Evolutionary conservation across 1,139 yeast genomes (phyloP).

Genomic region (Geotrichum reessii): DNA sequence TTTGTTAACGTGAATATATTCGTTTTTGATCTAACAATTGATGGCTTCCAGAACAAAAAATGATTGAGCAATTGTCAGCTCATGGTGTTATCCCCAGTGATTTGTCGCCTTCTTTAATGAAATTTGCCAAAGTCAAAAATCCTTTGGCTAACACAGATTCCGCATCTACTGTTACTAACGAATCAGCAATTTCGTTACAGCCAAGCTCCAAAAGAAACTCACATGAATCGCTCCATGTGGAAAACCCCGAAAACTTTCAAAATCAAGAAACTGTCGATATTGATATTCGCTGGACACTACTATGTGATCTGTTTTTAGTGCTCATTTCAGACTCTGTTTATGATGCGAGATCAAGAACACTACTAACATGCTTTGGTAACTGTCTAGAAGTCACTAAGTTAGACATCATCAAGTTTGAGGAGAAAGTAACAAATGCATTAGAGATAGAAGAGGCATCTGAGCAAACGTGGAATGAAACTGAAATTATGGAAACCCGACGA

Average conservation of each 20-base stretch:
- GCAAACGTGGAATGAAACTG: constrained; percentile 71
- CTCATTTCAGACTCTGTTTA: constrained; percentile 79
- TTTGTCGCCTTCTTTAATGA: constrained; percentile 48
- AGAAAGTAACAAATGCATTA: constrained; percentile 81
- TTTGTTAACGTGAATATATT: neutral
- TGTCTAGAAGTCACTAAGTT: constrained; percentile 51
- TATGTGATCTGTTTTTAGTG: constrained; percentile 82
- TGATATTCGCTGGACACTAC: constrained; percentile 86
- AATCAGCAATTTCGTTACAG: neutral
- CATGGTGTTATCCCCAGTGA: constrained; percentile 80
- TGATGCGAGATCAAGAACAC: constrained; percentile 80
- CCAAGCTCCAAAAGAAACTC: neutral
- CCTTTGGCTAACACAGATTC: constrained; percentile 23
- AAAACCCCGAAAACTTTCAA: constrained; percentile 37
- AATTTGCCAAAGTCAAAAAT: constrained; percentile 29
- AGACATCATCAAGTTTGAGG: constrained; percentile 83
- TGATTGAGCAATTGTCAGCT: constrained; percentile 80
- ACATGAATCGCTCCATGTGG: constrained; percentile 24
- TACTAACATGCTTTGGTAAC: constrained; percentile 61
- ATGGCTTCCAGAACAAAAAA: constrained; percentile 51
- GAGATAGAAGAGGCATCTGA: constrained; percentile 74
- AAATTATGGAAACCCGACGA: constrained; percentile 63
- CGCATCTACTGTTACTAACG: constrained; percentile 1
- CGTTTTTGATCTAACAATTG: constrained; percentile 1
- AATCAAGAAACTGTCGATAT: constrained; percentile 46